Conservation (phyloP, 495 filamentous ascomycete species). For the Neurospora africana region DNA sequence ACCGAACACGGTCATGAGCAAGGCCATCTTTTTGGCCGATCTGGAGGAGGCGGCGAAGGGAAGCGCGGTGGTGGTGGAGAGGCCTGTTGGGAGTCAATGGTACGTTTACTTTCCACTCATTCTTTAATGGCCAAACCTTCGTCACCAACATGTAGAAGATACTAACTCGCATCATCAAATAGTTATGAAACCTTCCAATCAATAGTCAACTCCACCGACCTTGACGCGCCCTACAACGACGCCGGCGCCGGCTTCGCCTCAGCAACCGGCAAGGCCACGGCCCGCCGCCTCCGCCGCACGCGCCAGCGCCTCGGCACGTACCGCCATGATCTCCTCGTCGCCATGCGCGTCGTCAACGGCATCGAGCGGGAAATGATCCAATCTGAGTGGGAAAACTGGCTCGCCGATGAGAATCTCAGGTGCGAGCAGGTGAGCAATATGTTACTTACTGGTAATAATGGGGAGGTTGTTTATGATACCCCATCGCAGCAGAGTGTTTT, state of each 20-base stretch:
- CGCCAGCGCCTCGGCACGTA: conserved; percentile 73
- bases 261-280: conserved; percentile 46
- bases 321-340: conserved; percentile 86
- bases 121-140: background rate
- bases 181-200: conserved; percentile 45
- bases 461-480: conserved; percentile 11
- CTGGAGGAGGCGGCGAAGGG: conserved; percentile 56
- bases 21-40: conserved; percentile 72
- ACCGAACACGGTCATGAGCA: conserved; percentile 70
- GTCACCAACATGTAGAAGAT: background rate
- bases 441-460: conserved; percentile 27
- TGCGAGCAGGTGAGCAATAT: conserved; percentile 54
- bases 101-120: conserved; percentile 6
- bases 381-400: conserved; percentile 87
- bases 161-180: conserved; percentile 2
- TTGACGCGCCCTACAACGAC: conserved; percentile 39
- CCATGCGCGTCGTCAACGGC: conserved; percentile 78
- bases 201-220: conserved; percentile 41
- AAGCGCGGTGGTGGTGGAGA: conserved; percentile 9
- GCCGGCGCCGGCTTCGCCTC: conserved; percentile 32
- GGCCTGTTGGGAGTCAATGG: conserved; percentile 34
- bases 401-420: conserved; percentile 56
- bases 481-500: conserved; percentile 5
- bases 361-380: conserved; percentile 76
- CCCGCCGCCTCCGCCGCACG: conserved; percentile 59